phyloP scores from a whole-genome alignment of 495 filamentous ascomycete species.

The Trichoderma parareesei region DNA sequence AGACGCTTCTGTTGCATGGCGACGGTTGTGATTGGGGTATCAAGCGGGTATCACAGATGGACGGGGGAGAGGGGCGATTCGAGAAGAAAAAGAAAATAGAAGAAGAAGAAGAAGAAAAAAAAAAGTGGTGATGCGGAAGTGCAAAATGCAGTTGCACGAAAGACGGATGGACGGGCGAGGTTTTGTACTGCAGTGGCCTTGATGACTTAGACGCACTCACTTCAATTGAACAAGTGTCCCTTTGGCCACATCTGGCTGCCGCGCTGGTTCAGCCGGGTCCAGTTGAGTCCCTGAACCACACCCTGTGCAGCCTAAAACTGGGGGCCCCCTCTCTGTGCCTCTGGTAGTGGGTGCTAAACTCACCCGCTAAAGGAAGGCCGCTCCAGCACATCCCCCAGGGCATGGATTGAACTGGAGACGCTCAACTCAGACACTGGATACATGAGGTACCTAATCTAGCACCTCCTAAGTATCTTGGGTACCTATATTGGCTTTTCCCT shows the following conservation, averaged over 20 bases:
- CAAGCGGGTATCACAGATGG: background rate
- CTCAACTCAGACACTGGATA: background rate
- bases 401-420: too few relatives aligned
- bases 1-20: conserved; percentile 13
- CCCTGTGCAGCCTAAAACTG: conserved; percentile 1
- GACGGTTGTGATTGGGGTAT: background rate
- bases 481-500: background rate
- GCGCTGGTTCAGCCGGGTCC: background rate
- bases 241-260: conserved; percentile 8
- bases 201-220: conserved; percentile 7
- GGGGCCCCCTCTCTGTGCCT: background rate
- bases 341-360: background rate
- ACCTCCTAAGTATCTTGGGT: background rate
- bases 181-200: background rate
- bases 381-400: background rate
- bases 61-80: too few relatives aligned
- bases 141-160: background rate
- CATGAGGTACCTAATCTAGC: too few relatives aligned
- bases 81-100: background rate
- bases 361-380: background rate
- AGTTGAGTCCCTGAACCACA: conserved; percentile 2
- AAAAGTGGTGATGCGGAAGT: background rate
- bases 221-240: conserved; percentile 10
- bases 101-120: background rate
- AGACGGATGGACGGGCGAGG: background rate